Evolutionary conservation across 2,329 filamentous ascomycete genomes (phyloP).

Genomic region (Sclerotinia trifoliorum): DNA sequence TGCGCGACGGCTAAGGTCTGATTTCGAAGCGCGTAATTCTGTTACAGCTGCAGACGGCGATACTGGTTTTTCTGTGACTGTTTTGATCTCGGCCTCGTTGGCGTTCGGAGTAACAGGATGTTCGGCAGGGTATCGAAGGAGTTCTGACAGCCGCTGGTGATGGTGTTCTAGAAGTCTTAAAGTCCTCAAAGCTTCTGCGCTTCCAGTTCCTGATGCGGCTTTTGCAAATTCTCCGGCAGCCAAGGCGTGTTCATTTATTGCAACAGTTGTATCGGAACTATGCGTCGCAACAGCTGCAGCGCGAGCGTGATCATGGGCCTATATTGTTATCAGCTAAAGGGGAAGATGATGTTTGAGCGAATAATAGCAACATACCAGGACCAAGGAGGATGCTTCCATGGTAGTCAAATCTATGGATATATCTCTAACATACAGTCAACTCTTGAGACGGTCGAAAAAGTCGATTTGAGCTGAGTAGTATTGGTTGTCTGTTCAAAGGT

Average conservation of each 20-base stretch:
- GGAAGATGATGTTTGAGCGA: conserved; percentile 27
- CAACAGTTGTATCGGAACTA: conserved; percentile 70
- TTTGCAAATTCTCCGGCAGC: conserved; percentile 87
- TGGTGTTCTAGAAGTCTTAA: conserved; percentile 83
- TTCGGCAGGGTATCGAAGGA: conserved; percentile 66
- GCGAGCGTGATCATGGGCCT: conserved; percentile 87
- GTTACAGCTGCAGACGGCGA: conserved; percentile 39
- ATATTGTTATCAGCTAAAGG: conserved; percentile 21
- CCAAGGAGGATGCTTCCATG: conserved; percentile 71
- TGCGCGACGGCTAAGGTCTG: conserved; percentile 35
- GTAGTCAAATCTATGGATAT: conserved; percentile 20
- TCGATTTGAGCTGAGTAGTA: not conserved
- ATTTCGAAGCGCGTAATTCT: conserved; percentile 38
- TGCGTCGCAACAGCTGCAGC: conserved; percentile 74
- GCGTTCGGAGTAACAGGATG: conserved; percentile 32
- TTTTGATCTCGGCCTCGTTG: conserved; percentile 35
- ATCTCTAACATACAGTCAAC: not conserved
- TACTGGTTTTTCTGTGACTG: conserved; percentile 34
- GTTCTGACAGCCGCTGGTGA: conserved; percentile 77
- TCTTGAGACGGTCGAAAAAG: too few species aligned
- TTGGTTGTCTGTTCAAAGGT: not conserved
- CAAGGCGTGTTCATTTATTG: conserved; percentile 82
- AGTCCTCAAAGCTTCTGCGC: conserved; percentile 74
- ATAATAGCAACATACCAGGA: conserved; percentile 50
- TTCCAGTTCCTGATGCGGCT: conserved; percentile 69